phyloP scores from a whole-genome alignment of 495 filamentous ascomycete species.

The Neurospora pannonica region DNA sequence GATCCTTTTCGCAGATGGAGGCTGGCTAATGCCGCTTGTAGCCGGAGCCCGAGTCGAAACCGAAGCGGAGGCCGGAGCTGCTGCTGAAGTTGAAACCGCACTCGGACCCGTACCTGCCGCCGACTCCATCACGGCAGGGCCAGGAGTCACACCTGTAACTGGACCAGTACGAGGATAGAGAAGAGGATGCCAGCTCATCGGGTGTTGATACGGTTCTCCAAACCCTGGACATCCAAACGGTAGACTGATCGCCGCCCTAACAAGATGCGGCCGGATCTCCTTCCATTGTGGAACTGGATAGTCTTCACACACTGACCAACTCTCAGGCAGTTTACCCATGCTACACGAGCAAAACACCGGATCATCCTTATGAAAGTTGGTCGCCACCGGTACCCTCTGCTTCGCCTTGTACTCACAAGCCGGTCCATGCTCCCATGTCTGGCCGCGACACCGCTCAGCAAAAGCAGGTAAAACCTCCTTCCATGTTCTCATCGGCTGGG shows the following conservation, averaged over 20 bases:
- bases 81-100: not conserved
- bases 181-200: not conserved
- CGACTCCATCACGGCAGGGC: not conserved
- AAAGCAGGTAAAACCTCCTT: not conserved
- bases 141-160: not conserved
- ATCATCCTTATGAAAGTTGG: not conserved
- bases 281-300: not conserved
- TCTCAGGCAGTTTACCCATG: not conserved
- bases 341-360: not conserved
- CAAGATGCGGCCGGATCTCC: not conserved
- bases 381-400: not conserved
- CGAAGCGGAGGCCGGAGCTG: not conserved
- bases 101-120: not conserved
- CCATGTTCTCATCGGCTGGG: not conserved
- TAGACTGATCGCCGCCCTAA: not conserved
- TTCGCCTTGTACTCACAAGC: not conserved
- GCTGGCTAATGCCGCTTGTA: not conserved
- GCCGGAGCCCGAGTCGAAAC: not conserved
- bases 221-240: not conserved
- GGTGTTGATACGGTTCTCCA: not conserved
- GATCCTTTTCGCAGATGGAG: not conserved
- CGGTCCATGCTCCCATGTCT: not conserved
- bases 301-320: not conserved
- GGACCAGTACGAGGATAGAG: not conserved
- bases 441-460: not conserved